Conservation (phyloP, 2,329 filamentous ascomycete species). For the Colletotrichum sp. region DNA sequence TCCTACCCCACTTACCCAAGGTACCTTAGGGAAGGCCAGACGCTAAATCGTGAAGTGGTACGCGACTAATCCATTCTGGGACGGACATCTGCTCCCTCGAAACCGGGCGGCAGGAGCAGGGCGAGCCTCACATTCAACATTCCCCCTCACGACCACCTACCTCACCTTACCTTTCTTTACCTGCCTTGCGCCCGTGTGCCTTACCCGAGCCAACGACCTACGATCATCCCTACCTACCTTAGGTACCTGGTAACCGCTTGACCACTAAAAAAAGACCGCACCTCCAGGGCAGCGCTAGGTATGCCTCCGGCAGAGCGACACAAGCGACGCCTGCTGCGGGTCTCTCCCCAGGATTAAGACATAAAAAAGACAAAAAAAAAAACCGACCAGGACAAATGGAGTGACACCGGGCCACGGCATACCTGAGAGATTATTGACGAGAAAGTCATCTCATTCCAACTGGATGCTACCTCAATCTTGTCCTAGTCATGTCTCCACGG, state of each 20-base stretch:
- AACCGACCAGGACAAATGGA: not conserved
- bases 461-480: not conserved
- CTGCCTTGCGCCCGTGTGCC: not conserved
- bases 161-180: not conserved
- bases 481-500: not conserved
- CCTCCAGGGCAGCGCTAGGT: not conserved
- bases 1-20: not conserved
- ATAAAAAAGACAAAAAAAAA: not conserved
- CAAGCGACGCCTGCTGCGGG: constrained; percentile 1
- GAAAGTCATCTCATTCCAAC: not conserved
- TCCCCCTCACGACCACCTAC: not conserved
- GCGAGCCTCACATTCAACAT: not conserved
- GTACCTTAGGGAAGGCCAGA: not conserved
- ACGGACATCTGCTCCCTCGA: not conserved
- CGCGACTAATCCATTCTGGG: not conserved
- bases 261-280: not conserved
- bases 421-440: not conserved
- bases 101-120: not conserved
- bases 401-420: not conserved
- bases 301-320: constrained; percentile 16
- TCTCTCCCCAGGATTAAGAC: not conserved
- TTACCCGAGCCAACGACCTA: not conserved
- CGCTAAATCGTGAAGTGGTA: not conserved
- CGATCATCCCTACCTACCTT: not conserved
- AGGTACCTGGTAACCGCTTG: not conserved